Conservation (phyloP, 139 green algal genomes). For the Chlorella sp. region DNA sequence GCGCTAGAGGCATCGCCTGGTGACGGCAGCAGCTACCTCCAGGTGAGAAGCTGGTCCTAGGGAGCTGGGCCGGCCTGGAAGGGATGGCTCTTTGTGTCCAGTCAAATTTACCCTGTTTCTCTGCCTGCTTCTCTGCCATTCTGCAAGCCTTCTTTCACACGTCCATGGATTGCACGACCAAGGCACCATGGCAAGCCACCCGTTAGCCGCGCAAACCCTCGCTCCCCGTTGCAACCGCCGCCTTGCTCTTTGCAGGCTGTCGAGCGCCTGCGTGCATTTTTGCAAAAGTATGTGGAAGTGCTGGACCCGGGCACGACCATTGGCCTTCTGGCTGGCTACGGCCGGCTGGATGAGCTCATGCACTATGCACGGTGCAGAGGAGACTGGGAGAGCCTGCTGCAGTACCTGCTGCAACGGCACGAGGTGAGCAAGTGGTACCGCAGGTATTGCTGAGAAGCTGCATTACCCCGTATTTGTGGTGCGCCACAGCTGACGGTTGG, state of each 20-base stretch:
- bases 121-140: not conserved
- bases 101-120: not conserved
- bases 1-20: not conserved
- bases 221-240: too few relatives aligned
- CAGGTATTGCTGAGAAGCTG: not conserved
- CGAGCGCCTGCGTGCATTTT: slow-evolving; percentile 4
- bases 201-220: not conserved
- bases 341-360: slow-evolving; percentile 88
- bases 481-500: not conserved
- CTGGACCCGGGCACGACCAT: slow-evolving; percentile 84
- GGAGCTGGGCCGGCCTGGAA: not conserved
- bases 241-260: not conserved
- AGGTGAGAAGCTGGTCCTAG: not conserved
- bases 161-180: too few relatives aligned
- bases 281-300: slow-evolving; percentile 61
- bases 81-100: not conserved
- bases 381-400: slow-evolving; percentile 87
- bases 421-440: slow-evolving; percentile 32
- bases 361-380: slow-evolving; percentile 77
- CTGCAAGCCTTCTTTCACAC: not conserved
- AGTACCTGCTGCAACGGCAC: slow-evolving; percentile 78
- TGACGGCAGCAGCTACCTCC: not conserved
- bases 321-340: slow-evolving; percentile 85
- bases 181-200: too few relatives aligned
- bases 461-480: not conserved